Conservation (phyloP, 2,329 filamentous ascomycete species). For the Myriosclerotinia scirpicola region DNA sequence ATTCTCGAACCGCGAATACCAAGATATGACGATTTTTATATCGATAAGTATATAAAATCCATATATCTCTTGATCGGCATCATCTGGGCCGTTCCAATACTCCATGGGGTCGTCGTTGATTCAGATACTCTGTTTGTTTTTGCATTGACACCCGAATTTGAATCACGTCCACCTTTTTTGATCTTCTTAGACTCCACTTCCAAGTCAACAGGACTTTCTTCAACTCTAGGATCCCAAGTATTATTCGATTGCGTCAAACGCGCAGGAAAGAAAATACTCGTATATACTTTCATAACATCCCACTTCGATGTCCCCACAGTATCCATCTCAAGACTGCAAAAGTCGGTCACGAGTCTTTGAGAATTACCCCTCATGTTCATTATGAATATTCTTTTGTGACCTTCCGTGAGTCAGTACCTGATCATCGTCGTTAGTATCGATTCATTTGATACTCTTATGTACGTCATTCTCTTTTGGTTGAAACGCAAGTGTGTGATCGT, state of each 20-base stretch:
- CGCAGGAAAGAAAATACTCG: conserved; percentile 1
- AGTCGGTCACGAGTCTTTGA: background rate
- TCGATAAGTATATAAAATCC: background rate
- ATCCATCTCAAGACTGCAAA: background rate
- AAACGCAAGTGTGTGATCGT: conserved; percentile 1
- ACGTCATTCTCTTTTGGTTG: conserved; percentile 1
- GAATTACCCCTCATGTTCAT: conserved; percentile 20
- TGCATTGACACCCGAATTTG: background rate
- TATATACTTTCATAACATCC: background rate
- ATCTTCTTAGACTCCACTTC: conserved; percentile 10
- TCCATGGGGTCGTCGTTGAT: conserved; percentile 2
- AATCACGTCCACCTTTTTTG: conserved; percentile 4
- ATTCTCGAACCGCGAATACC: conserved; percentile 8
- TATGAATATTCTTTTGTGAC: background rate
- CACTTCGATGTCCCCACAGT: background rate
- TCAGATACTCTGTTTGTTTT: conserved; percentile 1
- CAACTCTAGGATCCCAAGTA: conserved; percentile 4
- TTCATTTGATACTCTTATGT: conserved; percentile 6
- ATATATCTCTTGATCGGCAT: conserved; percentile 10
- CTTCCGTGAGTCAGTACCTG: conserved; percentile 7
- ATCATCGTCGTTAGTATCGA: background rate
- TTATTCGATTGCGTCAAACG: conserved; percentile 19
- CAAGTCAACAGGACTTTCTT: conserved; percentile 7
- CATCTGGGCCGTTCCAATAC: conserved; percentile 1
- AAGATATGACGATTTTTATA: conserved; percentile 4